Conservation (phyloP, 2,329 filamentous ascomycete species). For the Colletotrichum chlorophyti region DNA sequence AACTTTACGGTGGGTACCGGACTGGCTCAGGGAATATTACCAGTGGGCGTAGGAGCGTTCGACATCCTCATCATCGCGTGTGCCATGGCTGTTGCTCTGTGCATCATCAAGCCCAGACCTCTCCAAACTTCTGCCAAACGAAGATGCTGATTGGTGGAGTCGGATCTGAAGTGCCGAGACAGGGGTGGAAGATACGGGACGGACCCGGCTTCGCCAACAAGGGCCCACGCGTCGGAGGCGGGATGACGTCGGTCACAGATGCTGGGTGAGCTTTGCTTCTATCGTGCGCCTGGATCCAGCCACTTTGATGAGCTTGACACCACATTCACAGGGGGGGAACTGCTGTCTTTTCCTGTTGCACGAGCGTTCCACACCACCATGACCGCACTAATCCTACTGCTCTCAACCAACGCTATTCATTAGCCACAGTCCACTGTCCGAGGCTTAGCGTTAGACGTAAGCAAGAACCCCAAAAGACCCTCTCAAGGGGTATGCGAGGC, state of each 20-base stretch:
- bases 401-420: background rate
- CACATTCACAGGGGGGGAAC: no score
- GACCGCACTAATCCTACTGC: background rate
- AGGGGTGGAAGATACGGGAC: slow-evolving; percentile 2
- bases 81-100: slow-evolving; percentile 13
- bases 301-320: no score
- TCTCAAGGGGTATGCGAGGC: no score
- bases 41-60: no score
- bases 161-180: slow-evolving; percentile 24
- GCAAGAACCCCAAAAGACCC: slow-evolving; percentile 2
- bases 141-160: slow-evolving; percentile 19
- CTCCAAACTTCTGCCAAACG: background rate
- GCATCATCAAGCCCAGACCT: slow-evolving; percentile 7
- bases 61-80: slow-evolving; percentile 3
- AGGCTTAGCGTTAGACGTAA: slow-evolving; percentile 20
- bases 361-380: slow-evolving; percentile 10
- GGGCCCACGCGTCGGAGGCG: slow-evolving; percentile 21
- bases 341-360: background rate
- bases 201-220: slow-evolving; percentile 5
- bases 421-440: slow-evolving; percentile 27
- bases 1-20: no score
- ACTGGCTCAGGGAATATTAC: no score
- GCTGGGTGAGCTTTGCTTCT: no score
- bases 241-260: slow-evolving; percentile 25
- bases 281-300: no score